A percentile compares a stretch with the other conserved stretches of the same genome.
Conservation (phyloP, 2,329 filamentous ascomycete genomes). For the Monilinia fructigena region DNA sequence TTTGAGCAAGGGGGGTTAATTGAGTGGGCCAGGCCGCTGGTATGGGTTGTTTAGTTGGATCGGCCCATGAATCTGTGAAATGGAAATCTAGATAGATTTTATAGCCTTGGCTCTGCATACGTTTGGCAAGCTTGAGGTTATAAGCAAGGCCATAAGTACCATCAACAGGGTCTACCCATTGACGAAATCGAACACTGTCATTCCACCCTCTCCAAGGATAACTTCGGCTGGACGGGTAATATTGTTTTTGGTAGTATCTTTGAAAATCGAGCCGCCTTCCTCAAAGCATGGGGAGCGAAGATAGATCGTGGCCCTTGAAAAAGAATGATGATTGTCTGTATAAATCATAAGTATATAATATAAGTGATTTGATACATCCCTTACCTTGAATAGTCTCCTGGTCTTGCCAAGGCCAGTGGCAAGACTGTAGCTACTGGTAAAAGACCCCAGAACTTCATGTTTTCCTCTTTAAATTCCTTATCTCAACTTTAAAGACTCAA, state of each 20-base stretch:
- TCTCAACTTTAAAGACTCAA: no score
- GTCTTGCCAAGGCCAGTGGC: slow-evolving; percentile 18
- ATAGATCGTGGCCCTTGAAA: slow-evolving; percentile 45
- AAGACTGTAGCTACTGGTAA: slow-evolving; percentile 6
- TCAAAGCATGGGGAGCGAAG: slow-evolving; percentile 42
- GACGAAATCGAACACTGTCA: slow-evolving; percentile 66
- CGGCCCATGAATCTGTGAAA: slow-evolving; percentile 66
- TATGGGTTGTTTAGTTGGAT: slow-evolving; percentile 61
- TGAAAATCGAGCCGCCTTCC: slow-evolving; percentile 42
- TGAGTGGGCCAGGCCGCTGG: slow-evolving; percentile 62
- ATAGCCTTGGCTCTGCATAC: slow-evolving; percentile 61
- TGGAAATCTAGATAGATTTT: slow-evolving; percentile 61
- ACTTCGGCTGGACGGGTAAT: slow-evolving; percentile 53
- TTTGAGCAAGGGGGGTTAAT: slow-evolving; percentile 56
- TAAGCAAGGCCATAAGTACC: slow-evolving; percentile 68
- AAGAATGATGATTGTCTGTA: slow-evolving; percentile 29
- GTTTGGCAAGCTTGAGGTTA: slow-evolving; percentile 62
- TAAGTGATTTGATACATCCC: neutral
- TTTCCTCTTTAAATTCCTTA: neutral
- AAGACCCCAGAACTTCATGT: slow-evolving; percentile 16
- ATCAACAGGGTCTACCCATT: slow-evolving; percentile 67
- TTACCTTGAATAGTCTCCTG: neutral
- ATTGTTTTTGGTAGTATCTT: slow-evolving; percentile 41
- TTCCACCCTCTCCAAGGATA: slow-evolving; percentile 60
- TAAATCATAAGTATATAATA: neutral